Percentiles rank a stretch among this genome's conserved stretches.
Conservation (phyloP, 371 early-diverging fungal genomes). For the Mortierella sp. region DNA sequence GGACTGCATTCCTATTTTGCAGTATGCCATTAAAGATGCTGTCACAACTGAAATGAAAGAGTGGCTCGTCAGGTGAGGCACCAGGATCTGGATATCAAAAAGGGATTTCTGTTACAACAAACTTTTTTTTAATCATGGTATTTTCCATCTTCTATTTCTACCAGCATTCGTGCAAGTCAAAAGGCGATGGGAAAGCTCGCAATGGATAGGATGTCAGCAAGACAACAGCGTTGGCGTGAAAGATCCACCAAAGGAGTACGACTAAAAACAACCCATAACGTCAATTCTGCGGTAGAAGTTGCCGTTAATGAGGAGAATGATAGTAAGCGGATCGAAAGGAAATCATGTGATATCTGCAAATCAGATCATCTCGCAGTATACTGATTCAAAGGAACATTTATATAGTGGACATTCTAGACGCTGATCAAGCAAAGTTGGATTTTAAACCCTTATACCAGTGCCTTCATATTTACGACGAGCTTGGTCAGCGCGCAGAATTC, state of each 20-base stretch:
- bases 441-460: conserved; percentile 96
- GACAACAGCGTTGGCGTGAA: conserved; percentile 73
- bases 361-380: not conserved
- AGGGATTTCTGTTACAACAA: not conserved
- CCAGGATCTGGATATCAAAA: not conserved
- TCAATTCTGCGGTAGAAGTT: conserved; percentile 88
- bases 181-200: conserved; percentile 88
- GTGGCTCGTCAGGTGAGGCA: conserved; percentile 86
- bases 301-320: conserved; percentile 90
- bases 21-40: conserved; percentile 84
- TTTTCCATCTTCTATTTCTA: not conserved
- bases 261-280: conserved; percentile 67
- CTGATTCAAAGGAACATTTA: not conserved
- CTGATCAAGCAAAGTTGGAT: conserved; percentile 82
- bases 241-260: conserved; percentile 69
- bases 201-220: conserved; percentile 80
- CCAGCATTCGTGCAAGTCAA: conserved; percentile 86
- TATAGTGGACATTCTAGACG: conserved; percentile 74
- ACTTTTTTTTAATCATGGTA: not conserved
- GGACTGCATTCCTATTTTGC: conserved; percentile 88
- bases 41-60: conserved; percentile 90
- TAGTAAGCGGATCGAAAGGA: conserved; percentile 60
- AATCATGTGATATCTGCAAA: not conserved
- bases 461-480: conserved; percentile 93
- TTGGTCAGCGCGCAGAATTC: conserved; percentile 89